These are phyloP conservation scores for Penicillium flavigenum DNA, from an alignment of 495 filamentous ascomycete species.

Conservation along the genomic window DNA sequence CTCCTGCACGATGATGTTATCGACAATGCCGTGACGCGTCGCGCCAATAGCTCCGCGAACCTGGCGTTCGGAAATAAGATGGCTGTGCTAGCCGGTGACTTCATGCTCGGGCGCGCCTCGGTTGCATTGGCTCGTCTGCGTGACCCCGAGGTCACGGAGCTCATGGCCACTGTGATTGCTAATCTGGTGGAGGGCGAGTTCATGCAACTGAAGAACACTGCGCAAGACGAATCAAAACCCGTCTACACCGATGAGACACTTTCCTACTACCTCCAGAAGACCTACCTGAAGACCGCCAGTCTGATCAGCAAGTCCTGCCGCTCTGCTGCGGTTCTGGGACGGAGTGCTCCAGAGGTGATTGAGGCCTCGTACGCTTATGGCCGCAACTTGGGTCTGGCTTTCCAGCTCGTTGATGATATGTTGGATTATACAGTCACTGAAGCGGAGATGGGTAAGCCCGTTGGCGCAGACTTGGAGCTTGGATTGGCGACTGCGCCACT, in stretches of 20 bases:
- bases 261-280: constrained; percentile 96
- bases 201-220: constrained; percentile 98
- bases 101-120: constrained; percentile 87
- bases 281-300: constrained; percentile 93
- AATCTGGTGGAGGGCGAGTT: constrained; percentile 98
- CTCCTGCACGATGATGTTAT: constrained; percentile 98
- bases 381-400: constrained; percentile 87
- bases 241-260: constrained; percentile 83
- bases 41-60: constrained; percentile 84
- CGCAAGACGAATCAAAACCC: constrained; percentile 76
- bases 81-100: constrained; percentile 95
- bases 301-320: constrained; percentile 95
- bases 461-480: constrained; percentile 89
- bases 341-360: constrained; percentile 71
- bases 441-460: constrained; percentile 86
- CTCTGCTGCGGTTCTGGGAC: constrained; percentile 81
- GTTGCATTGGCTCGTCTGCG: constrained; percentile 88
- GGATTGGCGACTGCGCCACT: constrained; percentile 94
- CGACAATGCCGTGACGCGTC: constrained; percentile 80
- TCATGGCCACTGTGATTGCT: constrained; percentile 92
- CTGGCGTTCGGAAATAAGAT: constrained; percentile 97
- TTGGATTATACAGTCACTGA: constrained; percentile 89
- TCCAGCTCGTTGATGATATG: constrained; percentile 99
- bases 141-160: constrained; percentile 90
- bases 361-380: constrained; percentile 91